Percentiles rank a stretch among this genome's conserved stretches.
Evolutionary conservation across 176 grass and related monocot species (phyloP).

Genomic region (Bromus sterilis): DNA sequence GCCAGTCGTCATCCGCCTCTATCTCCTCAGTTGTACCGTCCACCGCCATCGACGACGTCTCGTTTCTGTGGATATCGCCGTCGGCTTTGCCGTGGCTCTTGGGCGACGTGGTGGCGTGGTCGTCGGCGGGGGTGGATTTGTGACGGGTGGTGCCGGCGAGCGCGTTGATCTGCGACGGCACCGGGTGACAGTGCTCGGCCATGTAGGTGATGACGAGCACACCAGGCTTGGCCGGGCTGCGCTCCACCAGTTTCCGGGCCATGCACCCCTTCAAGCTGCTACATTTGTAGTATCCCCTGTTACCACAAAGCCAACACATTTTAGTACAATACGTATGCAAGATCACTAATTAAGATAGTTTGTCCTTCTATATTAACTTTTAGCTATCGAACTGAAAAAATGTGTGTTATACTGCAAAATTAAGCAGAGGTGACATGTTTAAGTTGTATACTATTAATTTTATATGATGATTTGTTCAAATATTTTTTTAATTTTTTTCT

Average conservation of each 20-base stretch:
- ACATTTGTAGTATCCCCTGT: constrained; percentile 92
- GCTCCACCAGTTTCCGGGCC: constrained; percentile 92
- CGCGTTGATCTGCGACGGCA: constrained; percentile 80
- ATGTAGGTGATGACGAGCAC: constrained; percentile 88
- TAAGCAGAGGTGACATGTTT: too few relatives aligned
- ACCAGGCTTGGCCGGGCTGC: constrained; percentile 57
- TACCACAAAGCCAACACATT: background rate
- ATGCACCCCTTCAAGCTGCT: constrained; percentile 94
- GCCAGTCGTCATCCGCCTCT: constrained; percentile 28
- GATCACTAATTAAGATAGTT: background rate
- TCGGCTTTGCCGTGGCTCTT: background rate
- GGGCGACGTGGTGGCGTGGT: background rate
- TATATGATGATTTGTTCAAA: too few relatives aligned
- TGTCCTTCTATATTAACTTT: too few relatives aligned
- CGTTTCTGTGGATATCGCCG: constrained; percentile 32
- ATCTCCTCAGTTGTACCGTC: background rate
- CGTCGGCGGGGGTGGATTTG: constrained; percentile 20
- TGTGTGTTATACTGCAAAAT: too few relatives aligned
- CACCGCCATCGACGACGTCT: background rate
- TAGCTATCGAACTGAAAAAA: too few relatives aligned
- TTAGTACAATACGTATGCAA: background rate
- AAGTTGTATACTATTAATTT: too few relatives aligned
- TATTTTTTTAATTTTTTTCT: too few relatives aligned
- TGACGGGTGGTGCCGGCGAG: constrained; percentile 83
- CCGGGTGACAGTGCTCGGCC: constrained; percentile 83